Evolutionary conservation across 1,284 basidiomycete genomes (phyloP).

Genomic region (Austroboletus rostrupii): DNA sequence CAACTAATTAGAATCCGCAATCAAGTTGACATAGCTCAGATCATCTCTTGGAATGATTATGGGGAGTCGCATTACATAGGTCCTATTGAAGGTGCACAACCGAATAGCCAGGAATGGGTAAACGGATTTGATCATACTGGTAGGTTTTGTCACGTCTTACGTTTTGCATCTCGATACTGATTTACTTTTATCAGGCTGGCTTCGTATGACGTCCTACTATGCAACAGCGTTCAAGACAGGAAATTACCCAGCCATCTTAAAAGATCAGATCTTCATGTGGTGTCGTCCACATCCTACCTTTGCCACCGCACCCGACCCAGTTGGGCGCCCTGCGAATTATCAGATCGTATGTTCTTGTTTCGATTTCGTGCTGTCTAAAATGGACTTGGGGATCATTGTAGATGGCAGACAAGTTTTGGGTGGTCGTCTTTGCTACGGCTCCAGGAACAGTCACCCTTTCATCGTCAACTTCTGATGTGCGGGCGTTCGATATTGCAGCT

Average conservation of each 20-base stretch:
- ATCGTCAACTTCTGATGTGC: conserved; percentile 40
- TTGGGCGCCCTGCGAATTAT: conserved; percentile 54
- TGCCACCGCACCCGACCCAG: conserved; percentile 50
- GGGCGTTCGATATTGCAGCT: conserved; percentile 49
- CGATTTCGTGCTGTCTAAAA: background rate
- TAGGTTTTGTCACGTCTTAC: conserved; percentile 23
- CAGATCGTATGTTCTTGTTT: conserved; percentile 39
- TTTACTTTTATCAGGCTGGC: conserved; percentile 44
- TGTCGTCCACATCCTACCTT: conserved; percentile 65
- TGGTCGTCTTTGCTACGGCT: conserved; percentile 59
- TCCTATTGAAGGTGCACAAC: conserved; percentile 64
- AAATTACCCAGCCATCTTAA: conserved; percentile 53
- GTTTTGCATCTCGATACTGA: background rate
- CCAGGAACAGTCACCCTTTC: conserved; percentile 50
- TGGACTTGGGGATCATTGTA: conserved; percentile 15
- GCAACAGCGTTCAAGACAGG: conserved; percentile 76
- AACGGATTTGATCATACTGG: conserved; percentile 62
- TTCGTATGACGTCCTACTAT: conserved; percentile 67
- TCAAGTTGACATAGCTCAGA: conserved; percentile 55
- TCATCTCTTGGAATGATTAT: conserved; percentile 62
- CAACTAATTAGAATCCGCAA: conserved; percentile 58
- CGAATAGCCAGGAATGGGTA: conserved; percentile 62
- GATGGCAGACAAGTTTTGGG: conserved; percentile 60
- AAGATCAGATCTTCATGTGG: conserved; percentile 72
- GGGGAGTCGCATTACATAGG: conserved; percentile 64